Evolutionary conservation across 192 early-diverging fungal genomes (phyloP), one percentile per base, ranked within the genome.

Genomic region (Dissophora ornata): DNA sequence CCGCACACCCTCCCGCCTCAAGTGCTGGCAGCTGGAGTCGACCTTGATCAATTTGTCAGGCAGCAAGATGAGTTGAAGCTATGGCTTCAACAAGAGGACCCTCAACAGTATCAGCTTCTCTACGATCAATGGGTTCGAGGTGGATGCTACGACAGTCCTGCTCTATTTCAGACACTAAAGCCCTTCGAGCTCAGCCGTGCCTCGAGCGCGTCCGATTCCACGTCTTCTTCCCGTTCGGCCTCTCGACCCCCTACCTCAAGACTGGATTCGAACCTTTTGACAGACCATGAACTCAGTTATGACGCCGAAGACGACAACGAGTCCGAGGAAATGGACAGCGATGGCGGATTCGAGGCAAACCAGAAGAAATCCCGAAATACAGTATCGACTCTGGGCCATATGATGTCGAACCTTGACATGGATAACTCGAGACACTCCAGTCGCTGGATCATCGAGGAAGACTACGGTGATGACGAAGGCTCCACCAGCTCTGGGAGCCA

Each of bases 221-320:
- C 44, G 44, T 6, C 26, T 7, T 32, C 58, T 16, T 21, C 44
- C 3, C 11, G 49, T 1, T 25, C 25, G 9, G 7, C n/a, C 10
- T 61, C 58, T 4, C 44, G 11, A 24, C 13, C 2, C 22, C 36
- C 28, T 25, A 18, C n/a, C 19, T 13, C 46, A 9, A 21, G 30
- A 33, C 44, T 12, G 4, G 22, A 4, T 10, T 32, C 24, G 3
- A 18, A 15, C 7, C 11, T 25, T 19, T 2, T 33, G 2, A 33
- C 49, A 2, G 40, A 51, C 13, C 51, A 55, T 19, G 62, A 50
- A 10, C 30, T 12, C 24, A 50, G 22, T n/a, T 65, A 65, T 29
- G 51, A 55, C 41, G 62, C n/a, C 9, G 62, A 65, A 41, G 62
- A 34, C 1, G 50, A 53, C 3, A n/a, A 65, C 9, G 48, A 44